Evolutionary conservation across 805 yeast genomes (phyloP).

Genomic region (Monosporozyma yasuniensis): DNA sequence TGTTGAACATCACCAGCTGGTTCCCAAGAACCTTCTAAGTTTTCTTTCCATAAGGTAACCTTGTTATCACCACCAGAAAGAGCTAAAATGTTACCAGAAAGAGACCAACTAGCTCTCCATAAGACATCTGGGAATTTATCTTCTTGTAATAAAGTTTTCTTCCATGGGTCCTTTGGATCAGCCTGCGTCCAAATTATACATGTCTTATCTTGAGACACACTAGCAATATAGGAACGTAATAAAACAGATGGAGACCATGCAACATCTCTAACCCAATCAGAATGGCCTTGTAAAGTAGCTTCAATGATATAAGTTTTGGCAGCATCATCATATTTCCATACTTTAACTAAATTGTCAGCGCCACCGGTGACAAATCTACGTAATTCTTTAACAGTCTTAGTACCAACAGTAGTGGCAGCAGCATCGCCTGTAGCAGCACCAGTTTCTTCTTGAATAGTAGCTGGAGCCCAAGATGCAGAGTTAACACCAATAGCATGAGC

Average conservation of each 20-base stretch:
- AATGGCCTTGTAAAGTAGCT: slow-evolving; percentile 75
- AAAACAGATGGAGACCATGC: slow-evolving; percentile 94
- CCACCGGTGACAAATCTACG: slow-evolving; percentile 91
- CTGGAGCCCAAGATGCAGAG: slow-evolving; percentile 91
- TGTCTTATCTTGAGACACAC: slow-evolving; percentile 93
- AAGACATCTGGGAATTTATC: slow-evolving; percentile 93
- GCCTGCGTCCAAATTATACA: slow-evolving; percentile 94
- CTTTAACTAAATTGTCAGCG: slow-evolving; percentile 84
- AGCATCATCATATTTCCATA: slow-evolving; percentile 66
- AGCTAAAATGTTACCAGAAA: slow-evolving; percentile 91
- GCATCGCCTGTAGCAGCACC: slow-evolving; percentile 10
- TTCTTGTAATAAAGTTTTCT: slow-evolving; percentile 59
- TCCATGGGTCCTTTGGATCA: slow-evolving; percentile 60
- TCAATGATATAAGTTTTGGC: slow-evolving; percentile 60
- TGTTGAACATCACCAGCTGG: slow-evolving; percentile 94
- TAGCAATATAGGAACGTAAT: slow-evolving; percentile 81
- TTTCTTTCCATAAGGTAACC: slow-evolving; percentile 95
- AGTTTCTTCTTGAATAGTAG: slow-evolving; percentile 27
- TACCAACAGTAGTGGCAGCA: neutral
- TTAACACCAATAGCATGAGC: slow-evolving; percentile 95
- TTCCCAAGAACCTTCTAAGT: slow-evolving; percentile 89
- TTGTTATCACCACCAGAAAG: slow-evolving; percentile 94
- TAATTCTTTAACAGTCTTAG: slow-evolving; percentile 31
- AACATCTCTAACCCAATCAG: slow-evolving; percentile 98
- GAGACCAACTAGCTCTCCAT: slow-evolving; percentile 97